These are phyloP conservation scores for Trypanosoma mega DNA, from an alignment of 208 protist species.

Conservation along the genomic window DNA sequence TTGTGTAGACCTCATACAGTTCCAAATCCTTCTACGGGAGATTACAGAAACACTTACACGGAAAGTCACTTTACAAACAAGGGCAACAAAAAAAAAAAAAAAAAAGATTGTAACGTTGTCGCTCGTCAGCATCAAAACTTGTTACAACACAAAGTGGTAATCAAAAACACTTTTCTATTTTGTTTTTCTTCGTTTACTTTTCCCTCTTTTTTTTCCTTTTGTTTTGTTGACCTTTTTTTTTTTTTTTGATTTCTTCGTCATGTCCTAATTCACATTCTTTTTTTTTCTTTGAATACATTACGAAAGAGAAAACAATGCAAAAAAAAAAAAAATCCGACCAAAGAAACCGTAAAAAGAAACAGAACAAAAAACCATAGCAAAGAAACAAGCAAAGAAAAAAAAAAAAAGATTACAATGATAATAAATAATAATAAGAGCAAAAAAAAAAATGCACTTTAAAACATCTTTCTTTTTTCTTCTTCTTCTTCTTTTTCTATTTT, in stretches of 20 bases:
- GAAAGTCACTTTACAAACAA: not conserved
- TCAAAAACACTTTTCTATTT: too few species aligned
- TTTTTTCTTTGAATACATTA: not conserved
- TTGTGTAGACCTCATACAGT: too few species aligned
- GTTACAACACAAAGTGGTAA: too few species aligned
- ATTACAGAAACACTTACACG: not conserved
- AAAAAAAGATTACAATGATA: constrained; percentile 7
- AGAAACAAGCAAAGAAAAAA: not conserved
- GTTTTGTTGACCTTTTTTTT: too few species aligned
- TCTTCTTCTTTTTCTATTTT: not conserved
- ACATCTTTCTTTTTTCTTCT: not conserved
- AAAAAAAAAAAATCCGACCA: constrained; percentile 19
- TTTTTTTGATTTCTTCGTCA: not conserved
- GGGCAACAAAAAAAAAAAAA: not conserved
- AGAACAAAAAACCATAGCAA: constrained; percentile 14
- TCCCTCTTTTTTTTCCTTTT: too few species aligned
- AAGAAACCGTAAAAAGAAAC: constrained; percentile 9
- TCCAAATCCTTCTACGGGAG: too few species aligned
- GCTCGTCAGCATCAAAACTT: not conserved
- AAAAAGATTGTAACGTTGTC: not conserved
- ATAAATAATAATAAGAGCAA: not conserved
- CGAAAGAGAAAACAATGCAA: constrained; percentile 11
- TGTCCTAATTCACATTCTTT: not conserved
- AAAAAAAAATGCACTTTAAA: not conserved
- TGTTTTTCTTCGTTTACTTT: too few species aligned